These are phyloP conservation scores for Geranium brycei DNA, from an alignment of 345 rosid species.

Conservation along the genomic window DNA sequence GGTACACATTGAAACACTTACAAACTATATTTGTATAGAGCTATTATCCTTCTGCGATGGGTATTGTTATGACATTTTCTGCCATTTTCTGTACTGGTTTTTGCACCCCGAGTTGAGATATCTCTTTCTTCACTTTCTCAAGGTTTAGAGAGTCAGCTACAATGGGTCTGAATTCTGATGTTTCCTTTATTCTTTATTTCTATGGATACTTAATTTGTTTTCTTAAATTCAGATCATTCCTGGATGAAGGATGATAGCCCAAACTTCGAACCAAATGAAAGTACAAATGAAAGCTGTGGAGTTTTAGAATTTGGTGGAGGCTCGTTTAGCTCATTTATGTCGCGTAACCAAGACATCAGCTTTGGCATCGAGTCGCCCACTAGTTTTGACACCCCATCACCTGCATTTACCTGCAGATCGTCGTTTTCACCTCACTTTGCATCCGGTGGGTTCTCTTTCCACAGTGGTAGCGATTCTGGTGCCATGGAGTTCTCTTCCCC, in stretches of 20 bases:
- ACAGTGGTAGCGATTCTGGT: slow-evolving; percentile 17
- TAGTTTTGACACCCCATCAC: slow-evolving; percentile 22
- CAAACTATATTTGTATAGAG: too few relatives aligned
- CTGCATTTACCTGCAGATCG: slow-evolving; percentile 31
- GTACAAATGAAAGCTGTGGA: slow-evolving; percentile 11
- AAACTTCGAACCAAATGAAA: slow-evolving; percentile 6
- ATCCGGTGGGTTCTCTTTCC: slow-evolving; percentile 34
- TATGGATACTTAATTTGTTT: neutral
- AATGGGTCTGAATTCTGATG: neutral
- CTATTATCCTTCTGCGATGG: too few relatives aligned
- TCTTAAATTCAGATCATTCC: slow-evolving; percentile 25
- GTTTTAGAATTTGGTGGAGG: slow-evolving; percentile 23
- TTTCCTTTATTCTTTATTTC: neutral
- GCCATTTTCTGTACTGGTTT: too few relatives aligned
- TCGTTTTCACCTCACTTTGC: slow-evolving; percentile 31
- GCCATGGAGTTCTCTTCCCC: slow-evolving; percentile 27
- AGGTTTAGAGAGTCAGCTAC: neutral
- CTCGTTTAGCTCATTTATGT: slow-evolving; percentile 21
- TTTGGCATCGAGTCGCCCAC: slow-evolving; percentile 33
- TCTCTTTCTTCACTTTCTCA: neutral
- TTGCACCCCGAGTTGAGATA: neutral
- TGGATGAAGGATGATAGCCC: slow-evolving; percentile 35
- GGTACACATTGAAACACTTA: too few relatives aligned
- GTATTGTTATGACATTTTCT: too few relatives aligned
- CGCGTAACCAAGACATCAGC: slow-evolving; percentile 50